Evolutionary conservation across 2,329 filamentous ascomycete genomes (phyloP).

Genomic region (Dryadomyces quercivorus): DNA sequence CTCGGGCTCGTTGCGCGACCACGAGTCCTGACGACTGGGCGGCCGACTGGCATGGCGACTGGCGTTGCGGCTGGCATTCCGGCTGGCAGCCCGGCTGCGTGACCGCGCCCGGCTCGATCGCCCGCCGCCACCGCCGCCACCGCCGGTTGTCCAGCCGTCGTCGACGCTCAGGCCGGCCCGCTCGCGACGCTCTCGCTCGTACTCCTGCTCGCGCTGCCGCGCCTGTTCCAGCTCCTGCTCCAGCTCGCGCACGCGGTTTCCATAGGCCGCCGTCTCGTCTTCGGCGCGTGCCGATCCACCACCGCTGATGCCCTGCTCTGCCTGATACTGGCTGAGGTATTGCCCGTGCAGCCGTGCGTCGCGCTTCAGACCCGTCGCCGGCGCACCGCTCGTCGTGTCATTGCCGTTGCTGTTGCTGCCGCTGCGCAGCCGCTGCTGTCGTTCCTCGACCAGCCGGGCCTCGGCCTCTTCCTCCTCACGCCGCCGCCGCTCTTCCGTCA

Average conservation of each 20-base stretch:
- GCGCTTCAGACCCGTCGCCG: conserved; percentile 13
- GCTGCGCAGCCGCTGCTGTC: conserved; percentile 46
- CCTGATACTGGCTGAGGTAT: conserved; percentile 76
- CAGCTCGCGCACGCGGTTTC: conserved; percentile 62
- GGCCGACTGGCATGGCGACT: conserved; percentile 6
- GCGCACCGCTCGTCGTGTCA: conserved; percentile 25
- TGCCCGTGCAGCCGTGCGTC: conserved; percentile 67
- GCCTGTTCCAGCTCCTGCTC: conserved; percentile 58
- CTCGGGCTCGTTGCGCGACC: conserved; percentile 52
- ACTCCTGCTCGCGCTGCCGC: conserved; percentile 50
- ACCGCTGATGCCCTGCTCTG: conserved; percentile 41
- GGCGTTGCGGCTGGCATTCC: conserved; percentile 9
- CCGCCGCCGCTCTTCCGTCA: conserved; percentile 52
- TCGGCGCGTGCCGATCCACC: conserved; percentile 15
- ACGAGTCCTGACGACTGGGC: conserved; percentile 45
- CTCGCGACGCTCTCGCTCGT: conserved; percentile 44
- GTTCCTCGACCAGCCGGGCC: conserved; percentile 59
- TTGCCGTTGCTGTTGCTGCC: conserved; percentile 40
- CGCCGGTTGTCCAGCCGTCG: conserved; percentile 5
- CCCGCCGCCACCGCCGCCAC: background rate
- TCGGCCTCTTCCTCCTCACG: conserved; percentile 56
- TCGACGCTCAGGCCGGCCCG: conserved; percentile 30
- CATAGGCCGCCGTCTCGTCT: conserved; percentile 32
- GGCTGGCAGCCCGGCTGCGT: conserved; percentile 16
- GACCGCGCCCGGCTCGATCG: conserved; percentile 19